These are phyloP conservation scores for Phoma sp. DNA, from an alignment of 2,329 filamentous ascomycete genomes.

Conservation along the genomic window DNA sequence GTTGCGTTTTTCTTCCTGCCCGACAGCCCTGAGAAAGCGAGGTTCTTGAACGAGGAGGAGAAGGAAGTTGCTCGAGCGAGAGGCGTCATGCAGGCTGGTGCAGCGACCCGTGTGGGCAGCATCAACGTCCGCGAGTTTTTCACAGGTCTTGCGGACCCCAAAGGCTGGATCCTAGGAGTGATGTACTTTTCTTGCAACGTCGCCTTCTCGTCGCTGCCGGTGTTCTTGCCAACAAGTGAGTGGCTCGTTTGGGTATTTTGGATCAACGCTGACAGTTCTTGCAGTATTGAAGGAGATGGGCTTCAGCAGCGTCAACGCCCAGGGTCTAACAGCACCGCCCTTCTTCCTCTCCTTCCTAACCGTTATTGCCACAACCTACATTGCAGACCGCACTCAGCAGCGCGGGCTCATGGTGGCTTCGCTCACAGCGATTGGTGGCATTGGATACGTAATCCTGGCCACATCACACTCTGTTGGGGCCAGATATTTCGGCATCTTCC, in stretches of 20 bases:
- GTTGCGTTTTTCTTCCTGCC: conserved; percentile 54
- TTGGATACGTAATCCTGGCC: conserved; percentile 71
- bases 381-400: conserved; percentile 71
- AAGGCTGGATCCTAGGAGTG: conserved; percentile 45
- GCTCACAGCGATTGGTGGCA: conserved; percentile 63
- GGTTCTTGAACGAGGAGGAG: conserved; percentile 53
- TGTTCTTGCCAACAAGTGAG: conserved; percentile 51
- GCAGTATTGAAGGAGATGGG: conserved; percentile 64
- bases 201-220: conserved; percentile 61
- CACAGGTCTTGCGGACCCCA: conserved; percentile 38
- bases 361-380: conserved; percentile 65
- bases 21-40: conserved; percentile 52
- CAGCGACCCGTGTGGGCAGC: conserved; percentile 33
- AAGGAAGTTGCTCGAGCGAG: conserved; percentile 40
- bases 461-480: conserved; percentile 58
- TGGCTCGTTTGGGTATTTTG: neutral
- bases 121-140: conserved; percentile 40
- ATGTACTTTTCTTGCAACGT: conserved; percentile 49
- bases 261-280: neutral
- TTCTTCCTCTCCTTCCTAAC: conserved; percentile 71
- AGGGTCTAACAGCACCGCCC: conserved; percentile 74
- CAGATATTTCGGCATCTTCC: conserved; percentile 60
- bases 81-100: conserved; percentile 41
- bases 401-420: conserved; percentile 66
- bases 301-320: conserved; percentile 69